phyloP scores from a whole-genome alignment of 129 eudicot species.

The Flaveria sonorensis region DNA sequence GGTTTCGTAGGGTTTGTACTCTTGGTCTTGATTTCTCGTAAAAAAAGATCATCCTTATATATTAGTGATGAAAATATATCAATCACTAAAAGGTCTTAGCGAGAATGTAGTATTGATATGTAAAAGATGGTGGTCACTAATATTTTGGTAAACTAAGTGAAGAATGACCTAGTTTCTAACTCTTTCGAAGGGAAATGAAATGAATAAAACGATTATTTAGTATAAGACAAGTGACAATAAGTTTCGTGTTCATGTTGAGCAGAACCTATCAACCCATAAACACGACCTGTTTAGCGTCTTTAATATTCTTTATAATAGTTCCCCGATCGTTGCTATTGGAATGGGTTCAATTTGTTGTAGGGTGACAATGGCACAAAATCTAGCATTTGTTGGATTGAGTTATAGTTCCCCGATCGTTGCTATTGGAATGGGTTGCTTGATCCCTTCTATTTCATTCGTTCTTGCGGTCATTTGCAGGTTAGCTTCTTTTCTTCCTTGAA shows the following conservation, averaged over 20 bases:
- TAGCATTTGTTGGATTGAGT: slow-evolving; percentile 64
- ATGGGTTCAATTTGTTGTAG: slow-evolving; percentile 30
- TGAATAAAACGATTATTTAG: too few relatives aligned
- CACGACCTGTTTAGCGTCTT: too few relatives aligned
- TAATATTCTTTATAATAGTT: too few relatives aligned
- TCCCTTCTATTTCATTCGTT: slow-evolving; percentile 64
- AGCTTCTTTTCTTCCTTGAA: neutral
- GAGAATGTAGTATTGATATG: too few relatives aligned
- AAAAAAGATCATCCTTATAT: neutral
- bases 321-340: too few relatives aligned
- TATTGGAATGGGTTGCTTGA: slow-evolving; percentile 61
- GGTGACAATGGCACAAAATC: slow-evolving; percentile 67
- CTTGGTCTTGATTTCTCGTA: neutral
- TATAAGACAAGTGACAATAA: too few relatives aligned
- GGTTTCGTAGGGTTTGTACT: slow-evolving; percentile 44
- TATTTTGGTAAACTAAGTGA: too few relatives aligned
- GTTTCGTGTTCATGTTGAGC: neutral
- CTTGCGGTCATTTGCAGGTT: slow-evolving; percentile 60
- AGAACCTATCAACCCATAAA: too few relatives aligned
- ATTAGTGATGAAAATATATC: neutral
- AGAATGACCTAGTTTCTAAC: too few relatives aligned
- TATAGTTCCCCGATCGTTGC: slow-evolving; percentile 84
- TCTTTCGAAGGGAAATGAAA: too few relatives aligned
- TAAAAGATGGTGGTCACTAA: too few relatives aligned
- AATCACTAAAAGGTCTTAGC: too few relatives aligned